Evolutionary conservation across 768 basidiomycete genomes (phyloP).

Genomic region (Tylopilus balloui): DNA sequence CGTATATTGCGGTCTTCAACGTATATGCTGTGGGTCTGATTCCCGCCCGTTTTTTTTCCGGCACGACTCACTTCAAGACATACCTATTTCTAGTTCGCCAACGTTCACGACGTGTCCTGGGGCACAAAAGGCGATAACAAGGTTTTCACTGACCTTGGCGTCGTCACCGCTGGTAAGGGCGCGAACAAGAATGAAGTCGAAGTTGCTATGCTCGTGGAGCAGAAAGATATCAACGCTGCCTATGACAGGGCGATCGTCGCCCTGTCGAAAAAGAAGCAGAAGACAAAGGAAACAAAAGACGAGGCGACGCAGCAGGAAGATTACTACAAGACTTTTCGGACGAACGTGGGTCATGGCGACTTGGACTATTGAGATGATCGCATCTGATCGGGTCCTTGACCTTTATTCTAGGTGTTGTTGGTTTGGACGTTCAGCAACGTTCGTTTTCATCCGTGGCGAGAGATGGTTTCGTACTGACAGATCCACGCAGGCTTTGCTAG

Average conservation of each 20-base stretch:
- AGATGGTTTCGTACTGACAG: conserved; percentile 3
- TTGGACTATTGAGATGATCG: background rate
- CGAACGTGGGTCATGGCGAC: conserved; percentile 51
- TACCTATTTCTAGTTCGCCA: conserved; percentile 22
- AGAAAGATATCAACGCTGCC: conserved; percentile 83
- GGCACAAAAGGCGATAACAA: conserved; percentile 95
- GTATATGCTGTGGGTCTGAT: conserved; percentile 72
- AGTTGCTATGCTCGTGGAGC: conserved; percentile 76
- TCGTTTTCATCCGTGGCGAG: conserved; percentile 26
- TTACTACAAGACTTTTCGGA: conserved; percentile 85
- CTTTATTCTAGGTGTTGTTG: conserved; percentile 57
- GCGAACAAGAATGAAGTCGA: conserved; percentile 77
- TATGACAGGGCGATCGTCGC: conserved; percentile 91
- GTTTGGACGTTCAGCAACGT: conserved; percentile 89
- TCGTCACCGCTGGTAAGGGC: conserved; percentile 56
- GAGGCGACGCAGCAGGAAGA: conserved; percentile 67
- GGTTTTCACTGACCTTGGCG: conserved; percentile 78
- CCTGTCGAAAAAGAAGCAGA: conserved; percentile 72
- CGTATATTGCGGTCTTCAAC: conserved; percentile 89
- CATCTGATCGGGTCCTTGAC: conserved; percentile 16
- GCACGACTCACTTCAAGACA: conserved; percentile 1
- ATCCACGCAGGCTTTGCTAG: conserved; percentile 54
- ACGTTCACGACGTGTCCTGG: conserved; percentile 92
- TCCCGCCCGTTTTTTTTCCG: background rate
- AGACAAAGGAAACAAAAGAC: conserved; percentile 62